Conservation (phyloP, 2,329 filamentous ascomycete genomes). For the Ophiognomonia clavigignenti-juglandacearum region DNA sequence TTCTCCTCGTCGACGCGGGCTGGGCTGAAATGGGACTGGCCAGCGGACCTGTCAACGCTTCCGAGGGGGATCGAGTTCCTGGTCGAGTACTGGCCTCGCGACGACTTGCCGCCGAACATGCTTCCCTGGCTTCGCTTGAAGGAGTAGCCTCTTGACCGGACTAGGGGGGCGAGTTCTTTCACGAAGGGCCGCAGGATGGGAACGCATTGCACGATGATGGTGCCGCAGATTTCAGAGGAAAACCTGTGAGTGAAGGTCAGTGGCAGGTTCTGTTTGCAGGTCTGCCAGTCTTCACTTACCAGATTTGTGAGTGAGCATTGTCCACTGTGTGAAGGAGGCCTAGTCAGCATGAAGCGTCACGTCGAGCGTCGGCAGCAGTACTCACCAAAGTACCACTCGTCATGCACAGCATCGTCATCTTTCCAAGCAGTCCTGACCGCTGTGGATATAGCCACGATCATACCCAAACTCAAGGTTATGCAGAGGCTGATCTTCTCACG, state of each 20-base stretch:
- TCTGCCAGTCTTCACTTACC: background rate
- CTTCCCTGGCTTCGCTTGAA: background rate
- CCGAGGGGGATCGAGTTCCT: too few relatives aligned
- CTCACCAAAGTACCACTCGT: background rate
- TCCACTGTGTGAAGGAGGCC: background rate
- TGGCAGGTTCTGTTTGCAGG: background rate
- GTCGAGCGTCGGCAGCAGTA: too few relatives aligned
- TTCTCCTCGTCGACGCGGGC: too few relatives aligned
- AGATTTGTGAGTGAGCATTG: background rate
- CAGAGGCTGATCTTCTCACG: constrained; percentile 6
- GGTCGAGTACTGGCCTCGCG: too few relatives aligned
- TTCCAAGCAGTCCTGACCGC: constrained; percentile 6
- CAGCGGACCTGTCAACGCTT: too few relatives aligned
- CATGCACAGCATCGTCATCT: constrained; percentile 2
- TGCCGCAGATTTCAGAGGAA: constrained; percentile 7
- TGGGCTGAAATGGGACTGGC: too few relatives aligned
- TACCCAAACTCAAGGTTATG: constrained; percentile 7
- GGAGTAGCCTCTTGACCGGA: background rate
- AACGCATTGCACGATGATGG: constrained; percentile 9
- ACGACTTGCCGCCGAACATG: background rate
- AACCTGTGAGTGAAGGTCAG: background rate
- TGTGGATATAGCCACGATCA: constrained; percentile 7
- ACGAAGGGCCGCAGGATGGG: constrained; percentile 8
- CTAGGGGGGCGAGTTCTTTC: background rate
- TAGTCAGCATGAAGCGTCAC: background rate